Evolutionary conservation across 176 grass and related monocot genomes (phyloP), one percentile per base, ranked within the genome.

Genomic region (Bothriochloa decipiens): DNA sequence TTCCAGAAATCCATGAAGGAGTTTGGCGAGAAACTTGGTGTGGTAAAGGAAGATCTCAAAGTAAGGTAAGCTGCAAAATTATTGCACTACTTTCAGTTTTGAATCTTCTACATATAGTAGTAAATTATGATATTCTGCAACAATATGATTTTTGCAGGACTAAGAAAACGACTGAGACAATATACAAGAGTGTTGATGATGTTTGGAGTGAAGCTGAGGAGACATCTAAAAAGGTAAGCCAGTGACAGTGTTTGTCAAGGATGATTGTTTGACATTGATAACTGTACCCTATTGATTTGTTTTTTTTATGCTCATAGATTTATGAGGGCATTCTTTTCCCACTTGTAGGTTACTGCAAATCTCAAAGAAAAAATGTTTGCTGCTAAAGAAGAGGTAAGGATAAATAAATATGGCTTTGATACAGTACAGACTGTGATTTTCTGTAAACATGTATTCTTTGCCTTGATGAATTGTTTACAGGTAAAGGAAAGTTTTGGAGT

Each of bases 11-110:
- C 93, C 4, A 76, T 98, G 43, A 93, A 92, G 80, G 93, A 98
- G 65, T 86, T 98, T 64, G 93, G 92, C 53, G 89, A 98, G 72
- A 98, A 95, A 89, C 77, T 98, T 81, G 93, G 83, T 76, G 96
- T 91, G 55, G 93, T 95, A 41, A 91, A 94, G 76, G 96, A 98
- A 82, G 96, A 95, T 83, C 77, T 98, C 74, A 98, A 98, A 92
- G 85, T 89, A 83, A 95, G 92, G 96, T 98, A 78, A 37, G 3
- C 52, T 75, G 29, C 29, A 65, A 58, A 75, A 90, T 4, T 11
- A 29, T 22, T 35, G 26, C 72, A 72, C 25, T 77, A 53, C 3
- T 77, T 71, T 72, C 65, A 43, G 63, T 76, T 60, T 60, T 70
- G 33, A 45, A 28, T 35, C 78, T 53, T 86, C 66, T 81, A 33